Evolutionary conservation across 139 green algal genomes (phyloP).

Genomic region (Chlamydomonas applanata): DNA sequence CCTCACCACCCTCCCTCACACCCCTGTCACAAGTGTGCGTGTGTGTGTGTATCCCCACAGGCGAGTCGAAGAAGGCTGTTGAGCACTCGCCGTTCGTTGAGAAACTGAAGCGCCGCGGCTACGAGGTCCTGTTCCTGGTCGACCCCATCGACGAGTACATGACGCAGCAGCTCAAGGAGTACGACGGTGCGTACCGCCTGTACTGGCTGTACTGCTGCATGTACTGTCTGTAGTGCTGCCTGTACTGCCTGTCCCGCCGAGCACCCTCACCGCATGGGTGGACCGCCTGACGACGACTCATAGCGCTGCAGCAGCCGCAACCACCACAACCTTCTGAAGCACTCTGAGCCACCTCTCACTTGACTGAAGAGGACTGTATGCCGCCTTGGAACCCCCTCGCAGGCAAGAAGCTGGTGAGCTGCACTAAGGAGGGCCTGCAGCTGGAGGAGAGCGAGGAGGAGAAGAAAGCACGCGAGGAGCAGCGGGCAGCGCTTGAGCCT

Average conservation of each 20-base stretch:
- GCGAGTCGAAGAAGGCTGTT: constrained; percentile 93
- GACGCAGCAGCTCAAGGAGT: constrained; percentile 98
- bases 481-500: constrained; percentile 81
- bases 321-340: too few relatives aligned
- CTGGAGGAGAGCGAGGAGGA: constrained; percentile 88
- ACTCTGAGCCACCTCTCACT: too few relatives aligned
- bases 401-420: constrained; percentile 98
- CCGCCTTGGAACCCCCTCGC: background rate
- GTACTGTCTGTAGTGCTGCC: too few relatives aligned
- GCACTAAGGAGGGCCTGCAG: constrained; percentile 95
- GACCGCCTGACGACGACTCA: too few relatives aligned
- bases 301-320: too few relatives aligned
- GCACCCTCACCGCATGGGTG: too few relatives aligned
- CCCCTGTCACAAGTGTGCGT: background rate
- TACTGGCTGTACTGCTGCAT: too few relatives aligned
- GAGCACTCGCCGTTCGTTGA: constrained; percentile 99
- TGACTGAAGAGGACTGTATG: too few relatives aligned
- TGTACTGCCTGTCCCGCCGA: too few relatives aligned
- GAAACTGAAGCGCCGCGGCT: constrained; percentile 92
- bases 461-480: constrained; percentile 88
- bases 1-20: too few relatives aligned
- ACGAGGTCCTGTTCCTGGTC: constrained; percentile 99
- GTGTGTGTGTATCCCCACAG: background rate
- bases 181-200: constrained; percentile 39
- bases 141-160: constrained; percentile 99